Percentiles rank a stretch among this genome's conserved stretches.
Conservation (phyloP, 768 basidiomycete genomes). For the Lanmaoa rubissima region DNA sequence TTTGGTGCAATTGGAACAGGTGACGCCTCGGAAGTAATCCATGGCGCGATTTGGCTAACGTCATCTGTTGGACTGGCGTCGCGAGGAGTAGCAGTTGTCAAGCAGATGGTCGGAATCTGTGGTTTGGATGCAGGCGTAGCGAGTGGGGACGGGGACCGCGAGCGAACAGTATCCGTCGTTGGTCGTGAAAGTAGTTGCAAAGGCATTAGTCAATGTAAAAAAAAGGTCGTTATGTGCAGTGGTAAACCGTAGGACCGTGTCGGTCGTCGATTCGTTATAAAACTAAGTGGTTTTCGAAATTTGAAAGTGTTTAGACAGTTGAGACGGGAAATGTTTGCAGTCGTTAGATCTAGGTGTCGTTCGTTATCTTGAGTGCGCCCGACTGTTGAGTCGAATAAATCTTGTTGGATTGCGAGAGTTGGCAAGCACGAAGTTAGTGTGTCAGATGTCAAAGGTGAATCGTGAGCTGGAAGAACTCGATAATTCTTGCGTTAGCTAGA, state of each 20-base stretch:
- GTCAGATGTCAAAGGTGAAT: constrained; percentile 16
- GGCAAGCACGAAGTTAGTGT: constrained; percentile 12
- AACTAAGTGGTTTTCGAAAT: constrained; percentile 13
- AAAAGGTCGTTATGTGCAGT: constrained; percentile 26
- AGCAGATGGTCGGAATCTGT: constrained; percentile 60
- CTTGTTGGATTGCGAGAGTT: constrained; percentile 17
- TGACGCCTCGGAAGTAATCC: constrained; percentile 16
- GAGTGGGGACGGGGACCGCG: constrained; percentile 28
- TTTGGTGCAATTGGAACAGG: constrained; percentile 32
- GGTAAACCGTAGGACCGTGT: constrained; percentile 15
- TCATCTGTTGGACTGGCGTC: constrained; percentile 39
- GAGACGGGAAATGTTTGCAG: background rate
- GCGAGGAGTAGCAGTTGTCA: constrained; percentile 67
- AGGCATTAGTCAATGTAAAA: constrained; percentile 27
- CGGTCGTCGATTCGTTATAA: constrained; percentile 28
- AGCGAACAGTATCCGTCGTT: constrained; percentile 23
- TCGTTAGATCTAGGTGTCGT: constrained; percentile 26
- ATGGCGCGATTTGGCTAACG: constrained; percentile 26
- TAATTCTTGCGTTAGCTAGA: constrained; percentile 21
- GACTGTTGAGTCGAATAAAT: constrained; percentile 15
- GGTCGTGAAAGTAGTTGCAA: constrained; percentile 32
- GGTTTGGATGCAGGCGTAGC: constrained; percentile 29
- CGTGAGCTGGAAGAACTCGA: constrained; percentile 28
- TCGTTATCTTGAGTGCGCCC: constrained; percentile 20
- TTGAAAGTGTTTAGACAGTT: constrained; percentile 16